These are phyloP conservation scores for Magnolia officinalis DNA, from an alignment of 164 flowering plant genomes.

Conservation along the genomic window DNA sequence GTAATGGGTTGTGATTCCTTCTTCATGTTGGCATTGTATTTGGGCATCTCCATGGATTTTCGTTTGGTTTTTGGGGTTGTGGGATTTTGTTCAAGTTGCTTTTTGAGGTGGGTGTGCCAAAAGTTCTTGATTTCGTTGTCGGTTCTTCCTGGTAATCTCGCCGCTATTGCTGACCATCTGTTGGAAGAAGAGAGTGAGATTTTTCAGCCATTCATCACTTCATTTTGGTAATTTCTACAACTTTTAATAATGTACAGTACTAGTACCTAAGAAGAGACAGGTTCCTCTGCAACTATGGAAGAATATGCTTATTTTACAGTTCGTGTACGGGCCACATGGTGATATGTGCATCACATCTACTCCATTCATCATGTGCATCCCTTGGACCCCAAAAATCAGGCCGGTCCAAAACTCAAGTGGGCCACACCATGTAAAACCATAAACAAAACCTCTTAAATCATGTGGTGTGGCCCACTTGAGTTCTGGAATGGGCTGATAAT, in stretches of 20 bases:
- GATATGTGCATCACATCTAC: not conserved
- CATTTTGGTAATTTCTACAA: not conserved
- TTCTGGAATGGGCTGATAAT: too few relatives aligned
- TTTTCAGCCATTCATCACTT: not conserved
- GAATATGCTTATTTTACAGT: not conserved
- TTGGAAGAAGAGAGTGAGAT: not conserved
- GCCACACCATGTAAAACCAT: too few relatives aligned
- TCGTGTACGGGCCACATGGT: too few relatives aligned
- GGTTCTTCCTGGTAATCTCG: constrained; percentile 53
- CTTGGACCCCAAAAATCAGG: not conserved
- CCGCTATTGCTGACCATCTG: constrained; percentile 57
- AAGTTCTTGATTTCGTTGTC: constrained; percentile 60
- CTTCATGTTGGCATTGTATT: not conserved
- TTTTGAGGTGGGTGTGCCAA: constrained; percentile 59
- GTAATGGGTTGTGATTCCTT: not conserved
- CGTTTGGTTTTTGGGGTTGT: not conserved
- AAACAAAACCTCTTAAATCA: too few relatives aligned
- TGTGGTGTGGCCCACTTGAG: too few relatives aligned
- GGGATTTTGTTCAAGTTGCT: constrained; percentile 22
- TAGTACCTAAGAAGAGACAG: not conserved
- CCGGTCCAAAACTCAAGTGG: too few relatives aligned
- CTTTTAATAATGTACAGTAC: not conserved
- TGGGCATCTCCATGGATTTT: not conserved
- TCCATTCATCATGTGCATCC: not conserved
- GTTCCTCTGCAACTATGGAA: not conserved